These are phyloP conservation scores for Ecytonucleospora hepatopenaei DNA, from an alignment of 371 early-diverging fungal species.

Conservation along the genomic window DNA sequence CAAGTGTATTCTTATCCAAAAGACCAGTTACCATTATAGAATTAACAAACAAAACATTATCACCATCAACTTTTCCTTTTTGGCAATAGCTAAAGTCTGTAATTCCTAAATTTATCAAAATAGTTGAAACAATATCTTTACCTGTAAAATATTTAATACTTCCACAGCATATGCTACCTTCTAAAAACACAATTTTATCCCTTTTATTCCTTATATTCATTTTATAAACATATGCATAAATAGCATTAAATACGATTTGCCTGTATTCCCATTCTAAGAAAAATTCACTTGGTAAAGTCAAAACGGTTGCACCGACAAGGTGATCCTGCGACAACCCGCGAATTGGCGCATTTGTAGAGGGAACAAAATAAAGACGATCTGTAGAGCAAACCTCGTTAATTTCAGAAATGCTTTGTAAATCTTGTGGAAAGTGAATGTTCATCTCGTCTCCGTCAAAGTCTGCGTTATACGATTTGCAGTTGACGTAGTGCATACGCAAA, in stretches of 20 bases:
- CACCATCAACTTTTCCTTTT: not conserved
- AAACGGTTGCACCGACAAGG: slow-evolving; percentile 81
- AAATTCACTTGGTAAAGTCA: slow-evolving; percentile 77
- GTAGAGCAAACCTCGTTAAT: slow-evolving; percentile 80
- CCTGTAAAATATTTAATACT: slow-evolving; percentile 88
- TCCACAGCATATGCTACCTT: slow-evolving; percentile 14
- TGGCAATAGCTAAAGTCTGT: slow-evolving; percentile 70
- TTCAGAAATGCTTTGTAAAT: slow-evolving; percentile 83
- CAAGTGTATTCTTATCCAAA: slow-evolving; percentile 90
- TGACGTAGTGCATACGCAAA: slow-evolving; percentile 96
- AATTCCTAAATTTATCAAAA: slow-evolving; percentile 55
- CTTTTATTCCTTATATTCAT: not conserved
- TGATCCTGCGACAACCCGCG: slow-evolving; percentile 98
- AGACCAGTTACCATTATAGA: slow-evolving; percentile 75
- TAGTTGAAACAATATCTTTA: slow-evolving; percentile 67
- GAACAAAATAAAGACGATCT: slow-evolving; percentile 87
- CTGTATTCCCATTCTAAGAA: slow-evolving; percentile 76
- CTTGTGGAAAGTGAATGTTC: slow-evolving; percentile 98
- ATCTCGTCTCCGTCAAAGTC: slow-evolving; percentile 99
- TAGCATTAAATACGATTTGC: slow-evolving; percentile 72
- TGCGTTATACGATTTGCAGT: slow-evolving; percentile 87
- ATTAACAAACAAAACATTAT: slow-evolving; percentile 63
- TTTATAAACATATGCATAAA: slow-evolving; percentile 59
- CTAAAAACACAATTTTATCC: slow-evolving; percentile 13
- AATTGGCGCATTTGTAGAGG: slow-evolving; percentile 89